Base-by-base conservation (phyloP, 164 flowering plant species). In the Kingdonia uniflora region DNA sequence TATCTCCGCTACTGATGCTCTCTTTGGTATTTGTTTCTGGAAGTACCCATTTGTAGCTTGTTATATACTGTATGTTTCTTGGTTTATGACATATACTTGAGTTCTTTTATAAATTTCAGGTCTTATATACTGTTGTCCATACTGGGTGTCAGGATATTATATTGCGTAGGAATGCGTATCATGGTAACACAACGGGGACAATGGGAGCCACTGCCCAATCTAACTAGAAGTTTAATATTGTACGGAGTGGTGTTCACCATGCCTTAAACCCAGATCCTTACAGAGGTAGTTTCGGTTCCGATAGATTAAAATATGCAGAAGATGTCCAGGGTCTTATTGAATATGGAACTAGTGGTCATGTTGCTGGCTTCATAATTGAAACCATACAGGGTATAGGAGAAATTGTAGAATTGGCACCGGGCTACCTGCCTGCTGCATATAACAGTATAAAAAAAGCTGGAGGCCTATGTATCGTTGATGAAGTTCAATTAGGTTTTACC, bases 321-420 rank as follows among this genome's bases (percentile, higher is more conserved):
- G 99, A 94, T 67, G 84, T 94, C 14, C 79, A 89, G 49, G 95
- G 82, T 42, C 63, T 80, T 19, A 79, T 94, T 46, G 72, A 79
- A 15, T 94, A 58, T 65, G 99, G 95, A 59, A 94, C 97, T 39
- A 68, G 80, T 14, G 96, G 97, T 15, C 66, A 74, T 11, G 81
- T 94, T 57, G 99, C 80, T 51, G 96, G 74, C 40, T 94, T 94
- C 49, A 74, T 89, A 42, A 63, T 74, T 17, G 99, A 94, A 76
- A 80, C 99, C 50, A 86, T 94, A 48, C 99, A 94, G 88, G 99
- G 98, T 46, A 96, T 92, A 0, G 96, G 98, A 46, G 98, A 95
- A 25, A 78, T 84, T n/a, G 21, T 80, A 24, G 96, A 92, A 56
- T 68, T 82, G 61, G 95, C 96, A 29, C 91, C 95, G 6, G 94